phyloP scores from a whole-genome alignment of 768 basidiomycete genomes.

The Paxillus involutus region DNA sequence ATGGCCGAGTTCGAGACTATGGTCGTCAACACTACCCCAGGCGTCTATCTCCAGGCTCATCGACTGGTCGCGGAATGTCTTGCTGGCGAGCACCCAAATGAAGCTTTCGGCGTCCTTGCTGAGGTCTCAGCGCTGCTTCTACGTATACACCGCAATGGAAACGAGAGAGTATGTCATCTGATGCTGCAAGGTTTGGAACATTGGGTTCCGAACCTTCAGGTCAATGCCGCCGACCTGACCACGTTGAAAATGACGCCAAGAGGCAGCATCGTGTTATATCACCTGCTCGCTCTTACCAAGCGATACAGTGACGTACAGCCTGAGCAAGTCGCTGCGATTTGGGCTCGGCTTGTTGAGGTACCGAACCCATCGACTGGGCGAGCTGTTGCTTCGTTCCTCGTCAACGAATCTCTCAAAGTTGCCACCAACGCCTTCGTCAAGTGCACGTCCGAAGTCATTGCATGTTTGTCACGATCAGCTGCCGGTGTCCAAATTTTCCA shows the following conservation, averaged over 20 bases:
- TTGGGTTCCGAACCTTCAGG: slow-evolving; percentile 77
- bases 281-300: slow-evolving; percentile 80
- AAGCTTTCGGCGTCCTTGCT: slow-evolving; percentile 62
- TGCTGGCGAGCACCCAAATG: slow-evolving; percentile 71
- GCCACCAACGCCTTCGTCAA: slow-evolving; percentile 75
- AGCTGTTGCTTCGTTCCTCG: slow-evolving; percentile 76
- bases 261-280: slow-evolving; percentile 68
- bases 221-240: slow-evolving; percentile 45
- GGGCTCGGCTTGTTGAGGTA: slow-evolving; percentile 74
- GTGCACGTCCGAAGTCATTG: slow-evolving; percentile 79
- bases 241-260: slow-evolving; percentile 34
- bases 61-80: slow-evolving; percentile 74
- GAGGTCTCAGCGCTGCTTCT: slow-evolving; percentile 77
- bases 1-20: slow-evolving; percentile 75
- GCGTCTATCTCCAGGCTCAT: slow-evolving; percentile 80
- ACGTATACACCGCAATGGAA: slow-evolving; percentile 52
- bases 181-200: slow-evolving; percentile 79
- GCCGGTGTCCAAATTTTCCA: slow-evolving; percentile 74
- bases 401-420: slow-evolving; percentile 86
- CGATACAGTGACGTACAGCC: slow-evolving; percentile 73
- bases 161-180: slow-evolving; percentile 50
- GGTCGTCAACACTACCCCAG: slow-evolving; percentile 68
- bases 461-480: slow-evolving; percentile 77
- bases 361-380: slow-evolving; percentile 74
- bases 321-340: slow-evolving; percentile 78